Evolutionary conservation across 2,329 filamentous ascomycete species (phyloP), one percentile per base, ranked within the genome.

Genomic region (Teratosphaeria zuluensis): DNA sequence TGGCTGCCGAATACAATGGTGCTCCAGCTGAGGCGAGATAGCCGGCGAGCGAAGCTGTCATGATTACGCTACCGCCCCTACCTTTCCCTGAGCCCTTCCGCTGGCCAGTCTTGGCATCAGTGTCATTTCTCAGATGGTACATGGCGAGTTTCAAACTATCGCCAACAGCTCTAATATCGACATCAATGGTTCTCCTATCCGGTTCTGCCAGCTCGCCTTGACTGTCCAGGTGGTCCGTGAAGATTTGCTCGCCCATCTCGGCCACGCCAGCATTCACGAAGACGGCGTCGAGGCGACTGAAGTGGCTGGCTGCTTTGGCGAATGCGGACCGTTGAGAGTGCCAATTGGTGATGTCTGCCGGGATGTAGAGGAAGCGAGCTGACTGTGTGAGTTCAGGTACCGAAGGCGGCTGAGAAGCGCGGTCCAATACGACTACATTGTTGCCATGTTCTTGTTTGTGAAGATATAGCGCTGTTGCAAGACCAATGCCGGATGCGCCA

Each of bases 241-340:
- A 80, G 67, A 80, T 78, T 61, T 80, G 77, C 53, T 80, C 77
- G 48, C 71, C 70, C 54, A 76, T 72, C 61, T 80, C 78, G 31
- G 75, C 72, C 28, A 80, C 75, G 0, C 78, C 78, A 4, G 78
- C 78, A 56, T 80, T 80, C 53, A 79, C 75, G 62, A 78, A 80
- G 14, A 80, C 77, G 46, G 69, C 69, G 56, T 78, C 76, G 51
- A 80, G 75, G 9, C 70, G 68, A 6, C 74, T 73, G 65, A 79
- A 80, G 31, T 73, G 73, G 6, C 66, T 55, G 56, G 75, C 65
- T 2, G 73, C 75, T 6, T 67, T 66, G 60, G 74, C 72, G 64
- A 80, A 80, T 16, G 73, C 77, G 1, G 70, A 68, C 32, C 77
- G 71, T 65, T 80, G 78, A 4, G 71, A 72, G 5, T 63, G 56